Conservation (phyloP, 192 early-diverging fungal species). For the Gryganskiella cystojenkinii region DNA sequence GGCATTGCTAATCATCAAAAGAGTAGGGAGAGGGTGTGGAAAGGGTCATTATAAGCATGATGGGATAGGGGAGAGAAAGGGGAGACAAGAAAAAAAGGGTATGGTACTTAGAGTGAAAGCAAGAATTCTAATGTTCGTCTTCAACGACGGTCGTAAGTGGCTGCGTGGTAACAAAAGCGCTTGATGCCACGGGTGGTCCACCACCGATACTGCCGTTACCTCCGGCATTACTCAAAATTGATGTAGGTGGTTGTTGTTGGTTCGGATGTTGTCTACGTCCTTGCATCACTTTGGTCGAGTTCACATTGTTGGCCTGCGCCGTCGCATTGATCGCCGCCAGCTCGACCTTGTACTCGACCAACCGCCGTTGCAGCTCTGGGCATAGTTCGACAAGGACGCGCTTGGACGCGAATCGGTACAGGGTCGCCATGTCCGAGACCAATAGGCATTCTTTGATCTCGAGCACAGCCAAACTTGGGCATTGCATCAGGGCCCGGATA, state of each 20-base stretch:
- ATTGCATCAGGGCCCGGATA: slow-evolving; percentile 56
- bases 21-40: too few species aligned
- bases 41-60: not conserved
- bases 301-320: slow-evolving; percentile 46
- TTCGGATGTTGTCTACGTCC: not conserved
- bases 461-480: slow-evolving; percentile 59
- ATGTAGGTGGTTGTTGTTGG: slow-evolving; percentile 1
- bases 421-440: slow-evolving; percentile 59
- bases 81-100: not conserved
- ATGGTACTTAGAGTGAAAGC: too few species aligned
- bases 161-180: too few species aligned
- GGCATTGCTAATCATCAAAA: not conserved
- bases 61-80: too few species aligned
- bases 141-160: too few species aligned
- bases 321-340: slow-evolving; percentile 55
- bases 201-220: not conserved
- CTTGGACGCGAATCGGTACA: slow-evolving; percentile 56
- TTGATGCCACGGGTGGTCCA: too few species aligned
- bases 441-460: slow-evolving; percentile 63
- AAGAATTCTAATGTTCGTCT: too few species aligned
- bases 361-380: slow-evolving; percentile 54
- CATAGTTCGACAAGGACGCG: slow-evolving; percentile 60
- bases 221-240: slow-evolving; percentile 1
- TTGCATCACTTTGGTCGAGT: slow-evolving; percentile 3
- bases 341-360: slow-evolving; percentile 53